phyloP scores from a whole-genome alignment of 306 rosid species.

The Malus orientalis region DNA sequence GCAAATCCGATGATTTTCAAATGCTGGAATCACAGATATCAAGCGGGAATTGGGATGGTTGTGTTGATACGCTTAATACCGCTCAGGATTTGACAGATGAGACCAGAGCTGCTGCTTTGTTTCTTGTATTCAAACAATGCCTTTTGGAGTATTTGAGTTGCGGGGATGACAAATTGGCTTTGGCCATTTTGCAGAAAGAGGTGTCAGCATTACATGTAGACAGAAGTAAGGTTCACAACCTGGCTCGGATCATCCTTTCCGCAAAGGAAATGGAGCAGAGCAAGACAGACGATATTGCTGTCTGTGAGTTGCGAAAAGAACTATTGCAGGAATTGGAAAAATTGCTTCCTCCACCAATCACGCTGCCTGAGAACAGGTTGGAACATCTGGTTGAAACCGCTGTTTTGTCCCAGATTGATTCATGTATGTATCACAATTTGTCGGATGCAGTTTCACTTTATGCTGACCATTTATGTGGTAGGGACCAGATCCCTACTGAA shows the following conservation, averaged over 20 bases:
- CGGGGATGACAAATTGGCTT: slow-evolving; percentile 57
- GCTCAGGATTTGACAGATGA: slow-evolving; percentile 47
- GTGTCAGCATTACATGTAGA: slow-evolving; percentile 44
- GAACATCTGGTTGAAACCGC: slow-evolving; percentile 67
- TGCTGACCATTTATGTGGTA: slow-evolving; percentile 64
- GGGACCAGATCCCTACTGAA: slow-evolving; percentile 66
- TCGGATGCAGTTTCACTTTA: slow-evolving; percentile 50
- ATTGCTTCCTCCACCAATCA: slow-evolving; percentile 56
- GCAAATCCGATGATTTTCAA: slow-evolving; percentile 42
- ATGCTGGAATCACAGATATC: slow-evolving; percentile 51
- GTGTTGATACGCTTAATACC: slow-evolving; percentile 37
- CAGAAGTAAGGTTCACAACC: slow-evolving; percentile 42
- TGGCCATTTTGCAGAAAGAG: slow-evolving; percentile 53
- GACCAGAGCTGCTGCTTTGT: slow-evolving; percentile 50
- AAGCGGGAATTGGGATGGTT: slow-evolving; percentile 59
- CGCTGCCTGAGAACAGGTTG: slow-evolving; percentile 57
- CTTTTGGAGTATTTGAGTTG: slow-evolving; percentile 47
- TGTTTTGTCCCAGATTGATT: slow-evolving; percentile 55
- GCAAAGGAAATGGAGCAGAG: slow-evolving; percentile 37
- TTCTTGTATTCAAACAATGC: slow-evolving; percentile 56
- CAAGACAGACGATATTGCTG: slow-evolving; percentile 17
- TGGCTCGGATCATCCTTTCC: slow-evolving; percentile 44
- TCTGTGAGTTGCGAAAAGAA: slow-evolving; percentile 36
- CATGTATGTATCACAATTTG: slow-evolving; percentile 63
- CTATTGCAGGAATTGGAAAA: slow-evolving; percentile 56